These are phyloP conservation scores for Hymenoscyphus fructigenus DNA, from an alignment of 2,329 filamentous ascomycete species.

Conservation along the genomic window DNA sequence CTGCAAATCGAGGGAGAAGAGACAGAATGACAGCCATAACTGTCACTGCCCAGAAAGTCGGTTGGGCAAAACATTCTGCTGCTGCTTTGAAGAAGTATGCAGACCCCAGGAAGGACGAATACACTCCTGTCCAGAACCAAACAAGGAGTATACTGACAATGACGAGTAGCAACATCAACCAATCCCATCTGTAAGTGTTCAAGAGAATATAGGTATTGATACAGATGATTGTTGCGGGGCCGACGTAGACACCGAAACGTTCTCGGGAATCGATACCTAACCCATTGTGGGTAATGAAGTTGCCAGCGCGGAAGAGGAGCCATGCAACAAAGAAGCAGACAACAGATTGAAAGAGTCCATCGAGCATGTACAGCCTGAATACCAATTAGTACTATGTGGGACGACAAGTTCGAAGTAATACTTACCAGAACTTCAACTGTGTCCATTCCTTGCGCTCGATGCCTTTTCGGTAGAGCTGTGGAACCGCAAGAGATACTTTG, in stretches of 20 bases:
- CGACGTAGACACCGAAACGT: conserved; percentile 84
- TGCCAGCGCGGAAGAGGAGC: conserved; percentile 68
- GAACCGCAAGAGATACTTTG: conserved; percentile 88
- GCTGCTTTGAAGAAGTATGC: conserved; percentile 77
- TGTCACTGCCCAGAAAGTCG: conserved; percentile 85
- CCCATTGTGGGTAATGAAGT: conserved; percentile 70
- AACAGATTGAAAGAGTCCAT: conserved; percentile 91
- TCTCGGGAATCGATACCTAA: conserved; percentile 75
- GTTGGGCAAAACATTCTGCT: conserved; percentile 73
- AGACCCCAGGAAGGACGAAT: conserved; percentile 52
- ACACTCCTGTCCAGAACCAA: conserved; percentile 95
- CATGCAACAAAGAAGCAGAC: conserved; percentile 94
- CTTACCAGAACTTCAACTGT: conserved; percentile 91
- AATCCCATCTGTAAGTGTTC: conserved; percentile 98
- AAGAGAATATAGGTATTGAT: conserved; percentile 95
- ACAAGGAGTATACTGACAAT: conserved; percentile 80
- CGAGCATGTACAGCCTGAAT: conserved; percentile 82
- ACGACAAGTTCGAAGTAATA: conserved; percentile 20
- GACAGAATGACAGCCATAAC: conserved; percentile 78
- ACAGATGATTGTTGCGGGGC: conserved; percentile 77
- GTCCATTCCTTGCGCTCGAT: conserved; percentile 98
- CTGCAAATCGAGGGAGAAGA: conserved; percentile 80
- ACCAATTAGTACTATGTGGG: conserved; percentile 35
- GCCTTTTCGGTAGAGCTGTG: conserved; percentile 90
- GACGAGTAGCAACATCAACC: conserved; percentile 85